A percentile compares a stretch with the other conserved stretches of the same genome.
These are phyloP conservation scores for Coleophoma cylindrospora DNA, from an alignment of 2,329 filamentous ascomycete genomes.

Conservation along the genomic window DNA sequence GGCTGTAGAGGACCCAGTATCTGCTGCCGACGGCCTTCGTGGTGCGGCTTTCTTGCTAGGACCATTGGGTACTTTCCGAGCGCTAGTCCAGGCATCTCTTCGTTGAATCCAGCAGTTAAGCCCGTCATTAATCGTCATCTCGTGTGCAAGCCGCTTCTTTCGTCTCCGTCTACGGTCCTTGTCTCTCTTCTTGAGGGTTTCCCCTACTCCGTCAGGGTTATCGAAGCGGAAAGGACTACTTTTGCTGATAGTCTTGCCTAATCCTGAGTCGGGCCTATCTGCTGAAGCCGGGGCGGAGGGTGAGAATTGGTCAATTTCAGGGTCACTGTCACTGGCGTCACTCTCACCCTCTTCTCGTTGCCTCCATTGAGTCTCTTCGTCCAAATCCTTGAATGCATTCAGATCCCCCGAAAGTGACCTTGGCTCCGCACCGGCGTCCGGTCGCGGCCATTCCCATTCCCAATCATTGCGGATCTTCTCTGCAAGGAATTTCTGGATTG, in stretches of 20 bases:
- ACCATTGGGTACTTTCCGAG: slow-evolving; percentile 44
- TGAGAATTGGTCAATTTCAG: slow-evolving; percentile 2
- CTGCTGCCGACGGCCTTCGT: slow-evolving; percentile 37
- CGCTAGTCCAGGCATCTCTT: slow-evolving; percentile 82
- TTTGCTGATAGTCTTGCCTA: slow-evolving; percentile 6
- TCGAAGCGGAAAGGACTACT: slow-evolving; percentile 31
- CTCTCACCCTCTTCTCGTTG: slow-evolving; percentile 28
- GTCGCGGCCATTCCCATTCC: slow-evolving; percentile 51
- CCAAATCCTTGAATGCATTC: background rate
- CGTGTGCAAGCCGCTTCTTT: slow-evolving; percentile 50
- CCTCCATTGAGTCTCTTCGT: slow-evolving; percentile 15
- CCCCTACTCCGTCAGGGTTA: slow-evolving; percentile 32
- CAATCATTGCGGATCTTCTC: slow-evolving; percentile 54
- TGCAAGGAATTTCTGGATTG: slow-evolving; percentile 49
- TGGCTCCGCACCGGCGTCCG: slow-evolving; percentile 4
- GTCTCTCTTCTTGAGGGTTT: slow-evolving; percentile 14
- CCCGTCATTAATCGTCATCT: slow-evolving; percentile 75
- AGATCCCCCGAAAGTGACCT: slow-evolving; percentile 1
- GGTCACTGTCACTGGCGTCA: slow-evolving; percentile 18
- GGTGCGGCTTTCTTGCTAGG: slow-evolving; percentile 27
- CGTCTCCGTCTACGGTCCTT: slow-evolving; percentile 33
- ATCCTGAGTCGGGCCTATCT: background rate
- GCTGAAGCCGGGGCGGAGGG: background rate
- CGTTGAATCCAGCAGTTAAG: slow-evolving; percentile 73
- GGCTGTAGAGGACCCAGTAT: slow-evolving; percentile 23